Base-by-base conservation (phyloP, 1,284 basidiomycete genomes). In the Gymnopus androsaceus region DNA sequence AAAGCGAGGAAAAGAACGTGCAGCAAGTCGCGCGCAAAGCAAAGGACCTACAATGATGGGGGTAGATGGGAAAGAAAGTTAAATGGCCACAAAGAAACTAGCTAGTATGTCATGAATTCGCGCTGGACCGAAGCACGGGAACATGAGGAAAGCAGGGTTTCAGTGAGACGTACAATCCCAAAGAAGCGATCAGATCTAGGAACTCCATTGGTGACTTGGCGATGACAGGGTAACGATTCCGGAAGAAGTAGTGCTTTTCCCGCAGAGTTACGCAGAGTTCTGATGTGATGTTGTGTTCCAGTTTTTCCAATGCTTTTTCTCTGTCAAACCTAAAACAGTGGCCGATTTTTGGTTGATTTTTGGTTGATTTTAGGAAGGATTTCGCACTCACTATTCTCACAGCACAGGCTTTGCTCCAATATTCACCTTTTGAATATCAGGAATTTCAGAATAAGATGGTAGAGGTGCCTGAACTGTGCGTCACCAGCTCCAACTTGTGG, bases 161-260 rank as follows among this genome's bases (percentile, higher is more conserved):
- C 27, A 48, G 41, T 42, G 54, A 56, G 50, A 56, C 36, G 36
- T 36, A 33, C 30, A 46, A 51, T 28, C 27, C 27, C 15, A 34
- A 48, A 36, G 47, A 42, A 30, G 30, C 48, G 62, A 63, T 61
- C 59, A 45, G 61, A 64, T 63, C 63, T 61, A 66, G 64, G 64
- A 60, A 66, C 63, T 46, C 51, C 25, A 42, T 9, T 25, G 31
- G 44, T 56, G 53, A n/a, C 25, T n/a, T 42, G 41, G 41, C 28
- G 41, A 49, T 62, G 55, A 51, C 49, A 61, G 59, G 58, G 57
- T 54, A 61, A 61, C 60, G 31, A 38, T 6, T 38, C 5, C 36
- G 36, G 36, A n/a, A 38, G 36, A 38, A 38, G n/a, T 38, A 38
- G 46, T 48, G 46, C 19, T 48, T 33, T 34, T 34, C 30, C 46